Base-by-base conservation (phyloP, 1,284 basidiomycete species). In the Stereum hirsutum region DNA sequence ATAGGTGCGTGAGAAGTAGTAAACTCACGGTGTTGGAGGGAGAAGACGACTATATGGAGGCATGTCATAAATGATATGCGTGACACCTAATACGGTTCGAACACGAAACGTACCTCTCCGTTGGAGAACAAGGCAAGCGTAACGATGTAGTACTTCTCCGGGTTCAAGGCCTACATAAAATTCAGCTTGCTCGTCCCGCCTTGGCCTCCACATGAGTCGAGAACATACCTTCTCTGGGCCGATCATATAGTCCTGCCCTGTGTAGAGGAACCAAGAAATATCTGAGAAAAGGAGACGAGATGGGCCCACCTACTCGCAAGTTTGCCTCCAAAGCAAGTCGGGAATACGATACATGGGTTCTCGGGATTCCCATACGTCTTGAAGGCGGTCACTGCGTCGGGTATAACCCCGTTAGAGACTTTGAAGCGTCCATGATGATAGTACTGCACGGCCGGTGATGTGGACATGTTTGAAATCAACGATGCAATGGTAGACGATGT, bases 1-100 rank as follows among this genome's bases (percentile, higher is more conserved):
- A n/a, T n/a, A n/a, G n/a, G n/a, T n/a, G n/a, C n/a, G n/a, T n/a
- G n/a, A n/a, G n/a, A n/a, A n/a, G n/a, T n/a, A 12, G 20, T n/a
- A 30, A 37, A 24, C 46, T 31, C 43, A 76, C 75, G 38, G 75
- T 76, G 51, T 78, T 78, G 0, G 77, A 80, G 12, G 77, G 77
- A 17, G 77, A 79, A 6, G 75, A 78, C 0, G 75, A 80, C 73
- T 64, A 19, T n/a, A n/a, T n/a, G n/a, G n/a, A n/a, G n/a, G n/a
- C n/a, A n/a, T n/a, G n/a, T n/a, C 7, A 14, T 31, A 0, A 20
- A n/a, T n/a, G n/a, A n/a, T n/a, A n/a, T n/a, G n/a, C n/a, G n/a
- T n/a, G n/a, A n/a, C n/a, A n/a, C n/a, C n/a, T n/a, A n/a, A n/a
- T n/a, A n/a, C n/a, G n/a, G n/a, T n/a, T n/a, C n/a, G 24, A 39